Conservation (phyloP, 495 filamentous ascomycete genomes). For the Cryomyces minteri region DNA sequence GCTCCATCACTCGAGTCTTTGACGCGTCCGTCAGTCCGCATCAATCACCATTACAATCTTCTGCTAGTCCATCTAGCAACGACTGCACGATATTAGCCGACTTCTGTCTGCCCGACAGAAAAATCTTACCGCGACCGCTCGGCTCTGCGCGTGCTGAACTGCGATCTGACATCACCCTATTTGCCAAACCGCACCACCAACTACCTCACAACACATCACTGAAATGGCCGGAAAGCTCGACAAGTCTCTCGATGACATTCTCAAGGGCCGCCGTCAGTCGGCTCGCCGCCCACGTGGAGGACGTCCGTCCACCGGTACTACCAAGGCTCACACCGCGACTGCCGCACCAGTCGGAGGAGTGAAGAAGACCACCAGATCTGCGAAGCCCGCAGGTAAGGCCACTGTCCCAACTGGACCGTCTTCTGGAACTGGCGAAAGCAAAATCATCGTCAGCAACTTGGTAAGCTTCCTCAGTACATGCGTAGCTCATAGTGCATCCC, state of each 20-base stretch:
- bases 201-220: too few relatives aligned
- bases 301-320: constrained; percentile 30
- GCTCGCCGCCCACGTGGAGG: constrained; percentile 20
- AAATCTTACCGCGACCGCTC: too few relatives aligned
- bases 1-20: too few relatives aligned
- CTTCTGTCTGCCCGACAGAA: too few relatives aligned
- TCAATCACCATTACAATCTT: too few relatives aligned
- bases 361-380: constrained; percentile 52
- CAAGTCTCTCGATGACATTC: constrained; percentile 87
- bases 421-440: constrained; percentile 49
- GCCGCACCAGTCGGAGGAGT: constrained; percentile 69
- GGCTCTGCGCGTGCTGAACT: too few relatives aligned
- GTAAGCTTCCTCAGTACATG: constrained; percentile 35
- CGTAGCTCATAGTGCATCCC: neutral
- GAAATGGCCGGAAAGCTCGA: constrained; percentile 85
- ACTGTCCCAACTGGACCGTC: constrained; percentile 39
- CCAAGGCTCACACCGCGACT: constrained; percentile 25
- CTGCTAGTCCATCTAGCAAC: too few relatives aligned
- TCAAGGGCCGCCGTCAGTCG: constrained; percentile 50
- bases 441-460: constrained; percentile 95
- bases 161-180: too few relatives aligned
- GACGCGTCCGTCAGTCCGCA: too few relatives aligned
- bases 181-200: too few relatives aligned
- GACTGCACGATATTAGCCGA: too few relatives aligned
- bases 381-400: constrained; percentile 43